These are phyloP conservation scores for Aciculoconidium aculeatum DNA, from an alignment of 805 yeast genomes.

Conservation along the genomic window DNA sequence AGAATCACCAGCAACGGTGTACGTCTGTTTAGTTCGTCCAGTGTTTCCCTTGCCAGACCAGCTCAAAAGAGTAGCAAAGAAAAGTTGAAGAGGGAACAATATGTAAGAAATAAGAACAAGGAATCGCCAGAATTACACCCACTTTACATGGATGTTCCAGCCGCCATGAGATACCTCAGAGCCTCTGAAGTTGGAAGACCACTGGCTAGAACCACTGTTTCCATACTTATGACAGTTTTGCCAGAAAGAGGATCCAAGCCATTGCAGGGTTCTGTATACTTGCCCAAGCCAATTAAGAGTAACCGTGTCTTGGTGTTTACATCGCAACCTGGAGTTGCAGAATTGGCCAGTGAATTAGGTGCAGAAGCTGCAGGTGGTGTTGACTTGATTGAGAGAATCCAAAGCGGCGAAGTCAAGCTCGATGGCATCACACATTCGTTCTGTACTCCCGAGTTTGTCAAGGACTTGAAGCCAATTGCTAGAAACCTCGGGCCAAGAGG, in stretches of 20 bases:
- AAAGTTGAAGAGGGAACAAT: slow-evolving; percentile 19
- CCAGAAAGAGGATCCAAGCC: slow-evolving; percentile 76
- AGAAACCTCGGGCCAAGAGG: slow-evolving; percentile 83
- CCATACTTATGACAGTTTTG: slow-evolving; percentile 54
- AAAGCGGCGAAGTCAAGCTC: slow-evolving; percentile 42
- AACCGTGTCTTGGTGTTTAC: slow-evolving; percentile 68
- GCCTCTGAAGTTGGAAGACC: slow-evolving; percentile 91
- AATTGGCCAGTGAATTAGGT: slow-evolving; percentile 51
- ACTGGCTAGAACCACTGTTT: slow-evolving; percentile 58
- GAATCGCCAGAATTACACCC: slow-evolving; percentile 41
- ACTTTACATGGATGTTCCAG: slow-evolving; percentile 62
- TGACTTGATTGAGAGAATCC: slow-evolving; percentile 60
- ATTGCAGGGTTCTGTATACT: slow-evolving; percentile 60
- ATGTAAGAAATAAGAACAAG: slow-evolving; percentile 19
- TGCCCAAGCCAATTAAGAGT: slow-evolving; percentile 68
- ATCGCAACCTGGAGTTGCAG: slow-evolving; percentile 44
- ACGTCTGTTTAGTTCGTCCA: slow-evolving; percentile 6
- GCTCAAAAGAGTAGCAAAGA: slow-evolving; percentile 15
- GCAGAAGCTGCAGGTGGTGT: slow-evolving; percentile 65
- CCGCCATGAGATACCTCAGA: slow-evolving; percentile 71
- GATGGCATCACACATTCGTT: slow-evolving; percentile 64
- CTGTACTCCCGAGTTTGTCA: slow-evolving; percentile 77
- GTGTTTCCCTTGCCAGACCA: slow-evolving; percentile 6
- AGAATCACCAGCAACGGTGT: not conserved
- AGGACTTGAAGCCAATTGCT: slow-evolving; percentile 63